Evolutionary conservation across 176 grass and related monocot species (phyloP).

Genomic region (Bothriochloa decipiens): DNA sequence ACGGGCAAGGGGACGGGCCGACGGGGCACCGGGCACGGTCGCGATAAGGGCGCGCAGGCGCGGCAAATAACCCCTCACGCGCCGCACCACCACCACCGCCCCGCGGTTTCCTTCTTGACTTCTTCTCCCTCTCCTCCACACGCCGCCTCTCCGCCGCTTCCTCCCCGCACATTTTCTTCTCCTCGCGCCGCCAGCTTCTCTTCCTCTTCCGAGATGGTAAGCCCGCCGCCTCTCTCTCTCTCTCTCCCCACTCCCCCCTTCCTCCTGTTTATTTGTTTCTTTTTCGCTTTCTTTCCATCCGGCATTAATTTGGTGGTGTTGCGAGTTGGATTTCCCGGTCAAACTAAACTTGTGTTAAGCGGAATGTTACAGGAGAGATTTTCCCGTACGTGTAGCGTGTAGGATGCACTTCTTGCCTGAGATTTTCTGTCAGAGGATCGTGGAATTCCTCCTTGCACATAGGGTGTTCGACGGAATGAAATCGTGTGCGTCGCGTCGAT

Average conservation of each 20-base stretch:
- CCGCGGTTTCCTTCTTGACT: no score
- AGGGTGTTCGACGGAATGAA: not conserved
- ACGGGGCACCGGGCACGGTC: no score
- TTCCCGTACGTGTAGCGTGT: not conserved
- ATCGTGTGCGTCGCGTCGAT: not conserved
- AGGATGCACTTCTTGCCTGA: not conserved
- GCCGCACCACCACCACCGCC: no score
- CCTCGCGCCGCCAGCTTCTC: no score
- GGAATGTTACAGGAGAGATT: not conserved
- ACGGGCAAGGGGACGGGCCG: no score
- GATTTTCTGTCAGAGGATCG: not conserved
- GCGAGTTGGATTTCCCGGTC: not conserved
- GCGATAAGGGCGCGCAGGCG: no score
- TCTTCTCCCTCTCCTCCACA: no score
- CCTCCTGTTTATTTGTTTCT: not conserved
- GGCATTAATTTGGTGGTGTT: not conserved
- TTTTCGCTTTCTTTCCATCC: no score
- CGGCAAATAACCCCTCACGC: no score
- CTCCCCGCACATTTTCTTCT: no score
- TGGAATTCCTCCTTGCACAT: not conserved
- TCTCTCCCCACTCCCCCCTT: no score
- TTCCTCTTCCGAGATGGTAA: conserved; percentile 14
- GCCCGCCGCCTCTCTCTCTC: not conserved
- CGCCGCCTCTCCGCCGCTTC: no score
- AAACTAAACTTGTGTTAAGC: not conserved